These are phyloP conservation scores for Solanum microdontum DNA, from an alignment of 257 asterid species.

Conservation along the genomic window DNA sequence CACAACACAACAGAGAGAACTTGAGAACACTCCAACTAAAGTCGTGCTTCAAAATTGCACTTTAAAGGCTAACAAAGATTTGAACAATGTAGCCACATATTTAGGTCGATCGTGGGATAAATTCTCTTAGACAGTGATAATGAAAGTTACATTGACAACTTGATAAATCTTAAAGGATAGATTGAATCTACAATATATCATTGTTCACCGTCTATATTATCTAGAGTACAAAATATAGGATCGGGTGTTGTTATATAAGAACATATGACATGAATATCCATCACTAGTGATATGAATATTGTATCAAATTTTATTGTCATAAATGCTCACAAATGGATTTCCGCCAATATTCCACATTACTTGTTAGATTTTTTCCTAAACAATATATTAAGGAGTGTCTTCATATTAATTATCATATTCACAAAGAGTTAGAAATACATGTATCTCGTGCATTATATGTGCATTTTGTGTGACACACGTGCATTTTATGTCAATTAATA, in stretches of 20 bases:
- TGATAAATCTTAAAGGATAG: background rate
- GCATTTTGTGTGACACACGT: too few relatives aligned
- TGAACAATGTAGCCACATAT: too few relatives aligned
- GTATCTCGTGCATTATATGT: too few relatives aligned
- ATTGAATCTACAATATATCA: background rate
- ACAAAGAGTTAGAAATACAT: too few relatives aligned
- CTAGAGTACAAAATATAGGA: background rate
- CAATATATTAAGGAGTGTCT: background rate
- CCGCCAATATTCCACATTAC: background rate
- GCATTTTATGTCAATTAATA: too few relatives aligned
- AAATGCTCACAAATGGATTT: background rate
- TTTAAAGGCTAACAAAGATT: background rate
- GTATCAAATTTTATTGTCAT: too few relatives aligned
- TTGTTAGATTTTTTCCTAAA: too few relatives aligned
- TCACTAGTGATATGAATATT: background rate
- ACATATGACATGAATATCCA: background rate
- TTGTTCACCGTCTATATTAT: too few relatives aligned
- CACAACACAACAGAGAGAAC: too few relatives aligned
- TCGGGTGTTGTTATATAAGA: too few relatives aligned
- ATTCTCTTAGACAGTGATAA: background rate
- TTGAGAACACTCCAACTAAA: too few relatives aligned
- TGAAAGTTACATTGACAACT: background rate
- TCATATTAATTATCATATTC: background rate
- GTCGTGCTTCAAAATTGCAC: too few relatives aligned
- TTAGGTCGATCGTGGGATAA: background rate